phyloP scores from a whole-genome alignment of 352 stramenopile genomes.

The Phytophthora cryptogea region DNA sequence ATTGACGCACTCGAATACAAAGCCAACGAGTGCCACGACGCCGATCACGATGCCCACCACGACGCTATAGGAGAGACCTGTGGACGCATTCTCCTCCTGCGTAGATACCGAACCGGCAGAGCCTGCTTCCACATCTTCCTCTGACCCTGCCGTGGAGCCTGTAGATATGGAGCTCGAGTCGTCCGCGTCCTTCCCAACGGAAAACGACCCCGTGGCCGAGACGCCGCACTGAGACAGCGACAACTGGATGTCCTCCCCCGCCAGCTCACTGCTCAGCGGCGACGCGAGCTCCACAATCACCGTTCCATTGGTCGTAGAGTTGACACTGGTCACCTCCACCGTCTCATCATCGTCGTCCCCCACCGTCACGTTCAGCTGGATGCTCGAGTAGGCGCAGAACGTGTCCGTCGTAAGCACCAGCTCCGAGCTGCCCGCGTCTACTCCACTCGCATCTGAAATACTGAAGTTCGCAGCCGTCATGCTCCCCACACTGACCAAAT shows the following conservation, averaged over 20 bases:
- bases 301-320: conserved; percentile 47
- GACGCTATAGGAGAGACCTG: conserved; percentile 72
- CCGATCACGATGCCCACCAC: conserved; percentile 76
- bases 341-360: conserved; percentile 11
- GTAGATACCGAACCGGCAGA: conserved; percentile 39
- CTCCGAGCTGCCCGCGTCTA: conserved; percentile 39
- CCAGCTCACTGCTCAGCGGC: conserved; percentile 35
- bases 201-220: conserved; percentile 23
- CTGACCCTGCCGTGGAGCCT: conserved; percentile 17
- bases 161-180: conserved; percentile 25
- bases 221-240: conserved; percentile 61
- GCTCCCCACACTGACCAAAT: conserved; percentile 46
- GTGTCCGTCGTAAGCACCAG: conserved; percentile 48
- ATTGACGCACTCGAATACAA: conserved; percentile 70
- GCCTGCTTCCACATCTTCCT: conserved; percentile 13
- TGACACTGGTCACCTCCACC: conserved; percentile 40
- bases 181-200: conserved; percentile 18
- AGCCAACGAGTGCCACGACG: conserved; percentile 61
- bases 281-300: conserved; percentile 45
- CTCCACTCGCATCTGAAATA: conserved; percentile 43
- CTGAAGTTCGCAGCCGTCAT: conserved; percentile 45
- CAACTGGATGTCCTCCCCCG: conserved; percentile 37
- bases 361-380: conserved; percentile 43
- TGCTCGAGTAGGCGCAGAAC: conserved; percentile 38
- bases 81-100: conserved; percentile 48